phyloP scores from a whole-genome alignment of 352 stramenopile species.

The Globisporangium megalacanthum region DNA sequence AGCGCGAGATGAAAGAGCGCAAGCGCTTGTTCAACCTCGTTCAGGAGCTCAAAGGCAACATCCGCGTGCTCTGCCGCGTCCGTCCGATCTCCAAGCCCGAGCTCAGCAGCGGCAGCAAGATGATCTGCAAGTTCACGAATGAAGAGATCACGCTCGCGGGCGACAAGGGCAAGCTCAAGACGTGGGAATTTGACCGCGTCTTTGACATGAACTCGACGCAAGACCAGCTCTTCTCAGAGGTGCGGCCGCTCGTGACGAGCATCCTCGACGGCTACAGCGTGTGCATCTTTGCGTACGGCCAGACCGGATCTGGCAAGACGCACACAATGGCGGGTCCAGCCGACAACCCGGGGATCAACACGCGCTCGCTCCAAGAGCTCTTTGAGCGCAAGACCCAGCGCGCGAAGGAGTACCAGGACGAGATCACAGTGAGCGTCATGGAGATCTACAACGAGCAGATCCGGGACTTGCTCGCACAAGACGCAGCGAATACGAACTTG shows the following conservation, averaged over 20 bases:
- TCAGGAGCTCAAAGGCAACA: constrained; percentile 96
- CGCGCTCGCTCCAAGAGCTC: constrained; percentile 74
- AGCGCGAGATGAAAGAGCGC: constrained; percentile 83
- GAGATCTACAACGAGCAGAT: constrained; percentile 98
- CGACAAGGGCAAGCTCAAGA: constrained; percentile 85
- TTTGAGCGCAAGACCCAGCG: constrained; percentile 70
- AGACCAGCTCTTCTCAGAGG: constrained; percentile 72
- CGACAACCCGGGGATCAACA: constrained; percentile 81
- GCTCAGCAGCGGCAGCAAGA: constrained; percentile 61
- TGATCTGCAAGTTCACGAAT: constrained; percentile 75
- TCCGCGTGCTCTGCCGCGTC: constrained; percentile 95
- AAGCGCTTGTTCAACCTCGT: constrained; percentile 95
- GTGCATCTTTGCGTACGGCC: constrained; percentile 89
- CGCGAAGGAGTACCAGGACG: constrained; percentile 73
- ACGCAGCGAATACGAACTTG: constrained; percentile 74
- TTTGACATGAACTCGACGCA: constrained; percentile 77
- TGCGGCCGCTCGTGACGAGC: constrained; percentile 76
- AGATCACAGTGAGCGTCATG: constrained; percentile 89
- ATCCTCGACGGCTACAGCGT: constrained; percentile 87
- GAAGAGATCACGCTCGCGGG: constrained; percentile 76
- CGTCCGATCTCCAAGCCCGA: constrained; percentile 88
- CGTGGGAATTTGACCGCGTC: constrained; percentile 82
- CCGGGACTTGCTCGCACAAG: constrained; percentile 88
- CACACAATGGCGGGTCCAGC: constrained; percentile 75
- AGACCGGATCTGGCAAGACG: constrained; percentile 86